Percentiles rank a stretch among this genome's conserved stretches.
phyloP scores from a whole-genome alignment of 164 flowering plant species.

The Aristolochia californica region DNA sequence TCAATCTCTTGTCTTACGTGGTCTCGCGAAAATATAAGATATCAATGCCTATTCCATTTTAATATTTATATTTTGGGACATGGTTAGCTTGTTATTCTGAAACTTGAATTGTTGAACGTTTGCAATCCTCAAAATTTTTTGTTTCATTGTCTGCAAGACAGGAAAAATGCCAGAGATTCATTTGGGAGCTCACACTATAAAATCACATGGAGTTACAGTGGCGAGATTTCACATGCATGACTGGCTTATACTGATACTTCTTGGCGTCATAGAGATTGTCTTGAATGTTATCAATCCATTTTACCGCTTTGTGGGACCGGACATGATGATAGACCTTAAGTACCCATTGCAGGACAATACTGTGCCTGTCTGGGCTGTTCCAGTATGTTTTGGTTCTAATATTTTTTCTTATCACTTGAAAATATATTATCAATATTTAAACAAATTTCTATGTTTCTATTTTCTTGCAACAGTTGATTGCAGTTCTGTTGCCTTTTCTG shows the following conservation, averaged over 20 bases:
- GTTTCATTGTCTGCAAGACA: constrained; percentile 1
- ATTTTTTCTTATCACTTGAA: not conserved
- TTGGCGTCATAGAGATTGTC: constrained; percentile 36
- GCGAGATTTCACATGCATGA: constrained; percentile 41
- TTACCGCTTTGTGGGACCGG: constrained; percentile 67
- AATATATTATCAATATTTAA: no score
- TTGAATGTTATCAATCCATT: constrained; percentile 56
- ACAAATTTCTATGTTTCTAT: constrained; percentile 4
- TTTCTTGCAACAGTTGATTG: constrained; percentile 24
- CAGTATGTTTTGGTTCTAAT: constrained; percentile 36
- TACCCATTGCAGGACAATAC: constrained; percentile 68
- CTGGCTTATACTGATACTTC: constrained; percentile 69
- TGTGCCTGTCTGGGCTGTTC: constrained; percentile 78
- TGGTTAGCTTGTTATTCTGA: not conserved
- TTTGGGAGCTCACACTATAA: constrained; percentile 23
- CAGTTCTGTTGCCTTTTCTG: constrained; percentile 44
- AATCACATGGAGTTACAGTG: constrained; percentile 41
- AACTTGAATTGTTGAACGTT: not conserved
- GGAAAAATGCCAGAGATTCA: constrained; percentile 17
- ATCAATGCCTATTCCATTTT: not conserved
- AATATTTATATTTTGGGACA: not conserved
- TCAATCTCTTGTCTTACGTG: no score
- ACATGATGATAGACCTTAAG: constrained; percentile 71
- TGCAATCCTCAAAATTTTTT: not conserved
- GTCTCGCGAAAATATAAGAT: no score